A percentile compares a stretch with the other conserved stretches of the same genome.
Evolutionary conservation across 2,329 filamentous ascomycete species (phyloP).

Genomic region (Beauveria asiatica): DNA sequence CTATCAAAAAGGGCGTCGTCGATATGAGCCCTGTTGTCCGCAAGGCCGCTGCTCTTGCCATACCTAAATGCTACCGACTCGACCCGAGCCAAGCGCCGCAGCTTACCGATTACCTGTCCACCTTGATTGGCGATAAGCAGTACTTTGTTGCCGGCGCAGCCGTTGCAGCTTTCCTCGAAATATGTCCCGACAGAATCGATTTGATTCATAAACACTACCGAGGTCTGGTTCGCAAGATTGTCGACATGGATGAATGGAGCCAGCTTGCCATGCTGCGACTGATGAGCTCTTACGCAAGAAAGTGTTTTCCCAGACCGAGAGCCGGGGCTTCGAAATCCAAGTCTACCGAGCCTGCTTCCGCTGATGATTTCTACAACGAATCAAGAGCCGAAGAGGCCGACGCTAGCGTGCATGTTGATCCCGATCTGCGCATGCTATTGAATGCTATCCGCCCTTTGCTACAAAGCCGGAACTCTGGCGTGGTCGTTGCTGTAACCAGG

Average conservation of each 20-base stretch:
- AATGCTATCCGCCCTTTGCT: slow-evolving; percentile 75
- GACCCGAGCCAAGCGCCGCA: slow-evolving; percentile 81
- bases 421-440: slow-evolving; percentile 75
- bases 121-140: slow-evolving; percentile 78
- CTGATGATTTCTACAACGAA: slow-evolving; percentile 77
- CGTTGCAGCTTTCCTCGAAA: slow-evolving; percentile 77
- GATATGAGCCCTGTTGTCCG: slow-evolving; percentile 95
- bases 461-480: slow-evolving; percentile 86
- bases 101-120: slow-evolving; percentile 71
- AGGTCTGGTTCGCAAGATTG: slow-evolving; percentile 74
- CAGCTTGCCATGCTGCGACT: slow-evolving; percentile 76
- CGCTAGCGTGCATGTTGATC: slow-evolving; percentile 59
- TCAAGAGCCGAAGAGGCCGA: slow-evolving; percentile 34
- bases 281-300: slow-evolving; percentile 76
- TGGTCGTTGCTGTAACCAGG: slow-evolving; percentile 78
- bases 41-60: slow-evolving; percentile 84
- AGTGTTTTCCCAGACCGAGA: slow-evolving; percentile 71
- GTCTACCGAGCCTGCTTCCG: slow-evolving; percentile 28
- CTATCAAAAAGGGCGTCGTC: slow-evolving; percentile 85
- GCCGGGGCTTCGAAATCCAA: slow-evolving; percentile 38
- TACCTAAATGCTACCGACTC: slow-evolving; percentile 90
- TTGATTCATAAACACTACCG: slow-evolving; percentile 88
- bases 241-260: slow-evolving; percentile 99
- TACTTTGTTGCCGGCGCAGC: slow-evolving; percentile 96
- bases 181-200: slow-evolving; percentile 82